Percentiles rank a stretch among this genome's conserved stretches.
phyloP scores from a whole-genome alignment of 257 asterid species.

The Solanum pinnatisectum region DNA sequence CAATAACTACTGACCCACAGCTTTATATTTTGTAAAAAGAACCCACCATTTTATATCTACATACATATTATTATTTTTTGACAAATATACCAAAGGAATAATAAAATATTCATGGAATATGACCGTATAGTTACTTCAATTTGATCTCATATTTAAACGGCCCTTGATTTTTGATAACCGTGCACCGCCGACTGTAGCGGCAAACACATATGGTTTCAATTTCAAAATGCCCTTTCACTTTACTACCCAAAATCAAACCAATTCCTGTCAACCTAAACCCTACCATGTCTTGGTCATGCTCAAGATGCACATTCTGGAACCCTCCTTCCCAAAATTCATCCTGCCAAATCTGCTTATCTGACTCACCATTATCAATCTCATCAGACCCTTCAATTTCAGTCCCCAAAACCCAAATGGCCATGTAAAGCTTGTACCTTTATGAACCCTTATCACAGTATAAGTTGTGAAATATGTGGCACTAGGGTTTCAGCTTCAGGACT shows the following conservation, averaged over 20 bases:
- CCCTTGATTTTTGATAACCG: not conserved
- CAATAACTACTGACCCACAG: not conserved
- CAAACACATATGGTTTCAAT: not conserved
- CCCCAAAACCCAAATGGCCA: conserved; percentile 50
- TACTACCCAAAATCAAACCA: not conserved
- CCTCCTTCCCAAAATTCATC: conserved; percentile 42
- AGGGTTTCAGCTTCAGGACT: conserved; percentile 55
- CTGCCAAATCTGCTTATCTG: conserved; percentile 64
- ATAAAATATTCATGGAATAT: no score
- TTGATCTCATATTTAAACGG: not conserved
- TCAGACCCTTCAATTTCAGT: not conserved
- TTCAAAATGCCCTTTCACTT: conserved; percentile 1
- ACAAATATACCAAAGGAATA: not conserved
- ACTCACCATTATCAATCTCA: conserved; percentile 12
- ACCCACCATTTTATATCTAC: no score
- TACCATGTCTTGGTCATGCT: conserved; percentile 69
- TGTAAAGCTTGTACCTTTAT: conserved; percentile 73
- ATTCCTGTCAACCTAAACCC: conserved; percentile 1
- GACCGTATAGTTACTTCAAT: not conserved
- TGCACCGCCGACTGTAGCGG: conserved; percentile 1
- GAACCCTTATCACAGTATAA: conserved; percentile 39
- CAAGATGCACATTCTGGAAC: conserved; percentile 80
- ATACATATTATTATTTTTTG: no score
- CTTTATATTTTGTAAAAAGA: no score
- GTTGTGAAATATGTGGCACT: conserved; percentile 64